Base-by-base conservation (phyloP, 768 basidiomycete species). In the Kwoniella sp. region DNA sequence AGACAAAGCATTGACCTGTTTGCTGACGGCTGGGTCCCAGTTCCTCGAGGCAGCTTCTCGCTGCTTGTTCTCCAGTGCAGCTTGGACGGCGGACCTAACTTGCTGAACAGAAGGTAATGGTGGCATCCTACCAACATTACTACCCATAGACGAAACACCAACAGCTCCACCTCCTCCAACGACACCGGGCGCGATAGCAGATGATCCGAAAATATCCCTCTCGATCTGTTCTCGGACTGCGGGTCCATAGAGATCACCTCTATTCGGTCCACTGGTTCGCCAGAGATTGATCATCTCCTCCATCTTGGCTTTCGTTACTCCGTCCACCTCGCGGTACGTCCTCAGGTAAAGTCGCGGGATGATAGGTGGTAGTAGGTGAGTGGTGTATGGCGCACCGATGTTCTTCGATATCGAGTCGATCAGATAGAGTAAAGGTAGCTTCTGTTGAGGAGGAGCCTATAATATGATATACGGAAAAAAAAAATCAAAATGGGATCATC, bases 391-490 rank as follows among this genome's bases (percentile, higher is more conserved):
- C 26, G 91, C 87, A 68, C 88, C 94, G 33, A 94, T 88, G 82
- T 98, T 98, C 80, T 99, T 99, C 59, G 91, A 91, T 63, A 99
- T 92, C 15, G 94, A 94, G 77, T 98, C 96, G 76, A 99, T 84
- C 7, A 98, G 85, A 77, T 98, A 99, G 72, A 97, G 92, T 0
- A 90, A 85, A 1, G 96, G 95, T 8, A 99, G 83, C 81, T 96
- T 94, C 84, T 90, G 88, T 83, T 87, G 88, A 22, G 89, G 86
- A 21, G 88, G 88, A 13, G 92, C 92, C 95, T 98, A 81, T 58
- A 67, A 21, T 22, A 5, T 54, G 19, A 55, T n/a, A n/a, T n/a
- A 33, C 33, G 13, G 13, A 13, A 33, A 33, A 33, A 26, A 24
- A 52, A 30, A 19, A 22, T 29, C 65, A 67, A 72, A 65, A 27